A percentile compares a stretch with the other conserved stretches of the same genome.
These are phyloP conservation scores for Sherardia arvensis DNA, from an alignment of 257 asterid genomes.

Conservation along the genomic window DNA sequence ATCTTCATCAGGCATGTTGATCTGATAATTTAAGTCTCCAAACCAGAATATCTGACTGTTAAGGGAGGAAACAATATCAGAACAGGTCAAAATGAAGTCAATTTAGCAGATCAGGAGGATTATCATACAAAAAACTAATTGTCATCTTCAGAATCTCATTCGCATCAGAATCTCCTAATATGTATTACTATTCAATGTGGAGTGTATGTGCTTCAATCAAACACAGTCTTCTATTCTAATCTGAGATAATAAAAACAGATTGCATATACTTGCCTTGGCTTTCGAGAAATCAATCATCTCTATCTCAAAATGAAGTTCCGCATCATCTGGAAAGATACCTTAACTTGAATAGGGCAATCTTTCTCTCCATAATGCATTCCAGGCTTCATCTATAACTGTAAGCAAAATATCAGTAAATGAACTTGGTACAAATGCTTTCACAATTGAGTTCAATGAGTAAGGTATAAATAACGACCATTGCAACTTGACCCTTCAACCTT, in stretches of 20 bases:
- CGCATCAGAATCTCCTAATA: constrained; percentile 43
- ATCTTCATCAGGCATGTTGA: constrained; percentile 54
- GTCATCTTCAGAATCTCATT: constrained; percentile 70
- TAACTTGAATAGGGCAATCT: constrained; percentile 67
- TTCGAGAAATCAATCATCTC: constrained; percentile 83
- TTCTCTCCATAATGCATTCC: constrained; percentile 90
- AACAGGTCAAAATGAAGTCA: not conserved
- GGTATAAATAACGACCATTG: constrained; percentile 47
- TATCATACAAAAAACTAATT: constrained; percentile 21
- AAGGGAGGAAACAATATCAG: constrained; percentile 3
- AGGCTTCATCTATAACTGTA: constrained; percentile 88
- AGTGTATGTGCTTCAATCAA: not conserved
- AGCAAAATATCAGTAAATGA: constrained; percentile 12
- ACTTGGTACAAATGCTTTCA: not conserved
- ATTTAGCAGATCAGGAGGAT: not conserved
- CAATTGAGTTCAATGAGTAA: not conserved
- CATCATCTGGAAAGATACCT: constrained; percentile 85
- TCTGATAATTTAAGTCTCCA: constrained; percentile 86
- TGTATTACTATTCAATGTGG: not conserved
- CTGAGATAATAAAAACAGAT: not conserved
- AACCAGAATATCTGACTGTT: constrained; percentile 95
- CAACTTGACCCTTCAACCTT: constrained; percentile 81
- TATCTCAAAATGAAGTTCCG: constrained; percentile 90
- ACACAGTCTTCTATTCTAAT: not conserved
- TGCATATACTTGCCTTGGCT: constrained; percentile 70